A percentile compares a stretch with the other conserved stretches of the same genome.
Evolutionary conservation across 768 basidiomycete genomes (phyloP).

Genomic region (Termitomyces sp.): DNA sequence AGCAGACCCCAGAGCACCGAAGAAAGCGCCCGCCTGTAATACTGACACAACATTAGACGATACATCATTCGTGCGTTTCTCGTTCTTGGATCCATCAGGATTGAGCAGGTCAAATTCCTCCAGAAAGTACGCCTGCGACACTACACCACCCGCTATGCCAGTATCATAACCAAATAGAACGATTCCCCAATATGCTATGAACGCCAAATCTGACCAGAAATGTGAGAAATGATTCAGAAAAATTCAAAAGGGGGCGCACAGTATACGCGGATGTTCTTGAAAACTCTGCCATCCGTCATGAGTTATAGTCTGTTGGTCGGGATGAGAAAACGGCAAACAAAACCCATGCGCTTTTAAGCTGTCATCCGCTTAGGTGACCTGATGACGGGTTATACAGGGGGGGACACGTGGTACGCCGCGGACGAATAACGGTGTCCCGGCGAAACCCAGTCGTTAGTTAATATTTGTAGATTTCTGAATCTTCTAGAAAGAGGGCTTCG

Average conservation of each 20-base stretch:
- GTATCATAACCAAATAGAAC: conserved; percentile 82
- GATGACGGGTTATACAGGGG: no score
- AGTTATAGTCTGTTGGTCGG: neutral
- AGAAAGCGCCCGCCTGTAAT: conserved; percentile 84
- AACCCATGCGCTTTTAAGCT: no score
- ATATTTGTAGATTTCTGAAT: no score
- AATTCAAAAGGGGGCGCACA: conserved; percentile 32
- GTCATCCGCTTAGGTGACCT: no score
- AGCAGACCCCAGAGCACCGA: conserved; percentile 74
- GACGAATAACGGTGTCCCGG: no score
- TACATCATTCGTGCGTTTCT: conserved; percentile 38
- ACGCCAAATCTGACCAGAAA: conserved; percentile 52
- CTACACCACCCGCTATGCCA: conserved; percentile 43
- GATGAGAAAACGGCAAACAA: neutral
- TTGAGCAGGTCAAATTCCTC: conserved; percentile 54
- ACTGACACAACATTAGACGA: conserved; percentile 85
- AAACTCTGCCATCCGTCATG: conserved; percentile 10
- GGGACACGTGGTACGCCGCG: no score
- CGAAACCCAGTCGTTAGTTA: no score
- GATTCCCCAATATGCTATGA: conserved; percentile 74
- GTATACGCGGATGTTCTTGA: conserved; percentile 63
- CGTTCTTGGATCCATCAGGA: conserved; percentile 34
- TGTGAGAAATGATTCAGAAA: neutral
- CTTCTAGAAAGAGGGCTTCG: no score
- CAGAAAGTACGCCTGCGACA: conserved; percentile 56